These are phyloP conservation scores for Cronartium ribicola DNA, from an alignment of 1,284 basidiomycete species.

Conservation along the genomic window DNA sequence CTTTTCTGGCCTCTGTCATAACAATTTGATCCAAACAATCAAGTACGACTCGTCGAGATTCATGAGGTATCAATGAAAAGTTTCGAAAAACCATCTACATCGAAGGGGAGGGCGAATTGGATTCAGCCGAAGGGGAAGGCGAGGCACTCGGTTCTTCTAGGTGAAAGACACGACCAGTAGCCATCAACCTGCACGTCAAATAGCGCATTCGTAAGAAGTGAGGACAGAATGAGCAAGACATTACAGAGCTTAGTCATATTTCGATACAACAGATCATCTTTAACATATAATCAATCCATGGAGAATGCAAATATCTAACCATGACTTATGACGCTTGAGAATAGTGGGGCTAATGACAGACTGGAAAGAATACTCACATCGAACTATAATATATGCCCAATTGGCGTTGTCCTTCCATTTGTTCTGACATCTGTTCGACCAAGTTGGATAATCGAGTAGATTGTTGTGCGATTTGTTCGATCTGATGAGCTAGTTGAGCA, in stretches of 20 bases:
- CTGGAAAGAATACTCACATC: neutral
- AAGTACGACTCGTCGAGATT: too few species aligned
- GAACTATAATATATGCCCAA: constrained; percentile 10
- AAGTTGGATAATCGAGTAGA: neutral
- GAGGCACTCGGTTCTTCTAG: neutral
- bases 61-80: too few species aligned
- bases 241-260: neutral
- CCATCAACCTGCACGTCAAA: neutral
- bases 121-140: neutral
- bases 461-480: constrained; percentile 6
- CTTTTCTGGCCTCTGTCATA: too few species aligned
- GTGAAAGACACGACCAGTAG: constrained; percentile 1
- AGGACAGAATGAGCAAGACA: neutral
- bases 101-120: neutral
- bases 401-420: constrained; percentile 4
- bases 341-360: neutral
- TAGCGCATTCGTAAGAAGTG: neutral
- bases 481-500: constrained; percentile 4
- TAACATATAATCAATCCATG: too few species aligned
- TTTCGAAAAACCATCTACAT: too few species aligned
- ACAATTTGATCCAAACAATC: too few species aligned
- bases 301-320: too few species aligned
- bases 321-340: neutral
- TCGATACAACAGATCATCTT: neutral
- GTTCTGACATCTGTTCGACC: constrained; percentile 1